A percentile compares a stretch with the other conserved stretches of the same genome.
phyloP scores from a whole-genome alignment of 1,284 basidiomycete genomes.

The Takashimella tepidaria region DNA sequence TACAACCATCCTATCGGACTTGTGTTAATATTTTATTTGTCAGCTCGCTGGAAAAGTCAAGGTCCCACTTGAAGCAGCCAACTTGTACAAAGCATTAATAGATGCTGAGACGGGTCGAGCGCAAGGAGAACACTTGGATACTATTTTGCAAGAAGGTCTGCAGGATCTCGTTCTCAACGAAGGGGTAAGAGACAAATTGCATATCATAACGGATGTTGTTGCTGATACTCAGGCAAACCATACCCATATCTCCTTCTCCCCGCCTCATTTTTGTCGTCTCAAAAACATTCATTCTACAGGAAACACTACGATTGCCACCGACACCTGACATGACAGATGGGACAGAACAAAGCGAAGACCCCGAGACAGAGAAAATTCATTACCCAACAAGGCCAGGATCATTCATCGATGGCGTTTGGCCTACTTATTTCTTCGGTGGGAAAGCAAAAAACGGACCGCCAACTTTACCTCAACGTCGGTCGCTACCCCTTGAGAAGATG shows the following conservation, averaged over 20 bases:
- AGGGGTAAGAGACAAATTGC: too few species aligned
- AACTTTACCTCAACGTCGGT: neutral
- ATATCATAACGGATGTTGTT: too few species aligned
- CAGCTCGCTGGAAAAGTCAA: slow-evolving; percentile 48
- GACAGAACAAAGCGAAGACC: slow-evolving; percentile 39
- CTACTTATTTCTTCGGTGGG: neutral
- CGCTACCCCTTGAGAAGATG: neutral
- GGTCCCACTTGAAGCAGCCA: slow-evolving; percentile 48
- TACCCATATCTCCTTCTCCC: too few species aligned
- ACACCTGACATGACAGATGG: slow-evolving; percentile 46
- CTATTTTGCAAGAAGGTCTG: slow-evolving; percentile 10
- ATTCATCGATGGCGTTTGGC: neutral
- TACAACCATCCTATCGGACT: neutral
- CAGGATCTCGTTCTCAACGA: slow-evolving; percentile 19
- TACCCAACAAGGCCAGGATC: neutral
- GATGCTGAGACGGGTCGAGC: slow-evolving; percentile 54
- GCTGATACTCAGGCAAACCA: too few species aligned
- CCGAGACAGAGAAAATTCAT: slow-evolving; percentile 23
- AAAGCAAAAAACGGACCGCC: neutral
- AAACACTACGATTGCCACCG: slow-evolving; percentile 38
- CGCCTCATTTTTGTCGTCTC: too few species aligned
- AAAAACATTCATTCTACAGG: too few species aligned
- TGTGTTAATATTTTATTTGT: neutral
- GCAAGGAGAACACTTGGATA: slow-evolving; percentile 30
- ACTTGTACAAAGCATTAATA: slow-evolving; percentile 48